These are phyloP conservation scores for Xylaria nigripes DNA, from an alignment of 495 filamentous ascomycete species.

Conservation along the genomic window DNA sequence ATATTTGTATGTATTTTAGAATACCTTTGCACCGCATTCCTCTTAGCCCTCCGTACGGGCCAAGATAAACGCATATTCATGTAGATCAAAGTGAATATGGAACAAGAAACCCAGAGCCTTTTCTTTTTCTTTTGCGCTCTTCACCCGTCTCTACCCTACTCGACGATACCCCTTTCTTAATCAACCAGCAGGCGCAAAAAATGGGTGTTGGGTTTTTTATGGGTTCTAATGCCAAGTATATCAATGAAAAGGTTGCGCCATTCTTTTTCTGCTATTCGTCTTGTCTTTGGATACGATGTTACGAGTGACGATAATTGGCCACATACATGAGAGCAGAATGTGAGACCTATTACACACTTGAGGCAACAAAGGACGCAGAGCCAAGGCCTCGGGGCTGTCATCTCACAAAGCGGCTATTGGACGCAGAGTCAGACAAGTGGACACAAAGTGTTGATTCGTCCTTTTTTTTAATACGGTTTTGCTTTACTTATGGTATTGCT, in stretches of 20 bases:
- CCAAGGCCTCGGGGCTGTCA: too few species aligned
- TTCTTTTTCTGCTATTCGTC: neutral
- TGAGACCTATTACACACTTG: neutral
- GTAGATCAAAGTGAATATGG: neutral
- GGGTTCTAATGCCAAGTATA: neutral
- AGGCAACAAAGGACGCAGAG: neutral
- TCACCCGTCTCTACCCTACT: neutral
- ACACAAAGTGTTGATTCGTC: too few species aligned
- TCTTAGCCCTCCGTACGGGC: neutral
- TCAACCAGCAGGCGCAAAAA: conserved; percentile 1
- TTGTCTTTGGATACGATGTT: neutral
- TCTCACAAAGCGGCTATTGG: too few species aligned
- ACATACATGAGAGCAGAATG: neutral
- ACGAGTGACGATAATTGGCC: neutral
- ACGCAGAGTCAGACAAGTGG: too few species aligned
- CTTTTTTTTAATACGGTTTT: too few species aligned
- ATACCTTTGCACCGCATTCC: neutral
- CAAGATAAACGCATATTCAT: neutral
- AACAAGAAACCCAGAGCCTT: neutral
- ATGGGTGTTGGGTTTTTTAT: neutral
- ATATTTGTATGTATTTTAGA: neutral
- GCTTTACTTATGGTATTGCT: too few species aligned
- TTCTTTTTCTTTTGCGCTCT: neutral
- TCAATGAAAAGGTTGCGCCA: neutral
- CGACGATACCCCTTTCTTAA: conserved; percentile 7